phyloP scores from a whole-genome alignment of 768 basidiomycete species.

The Leccinellum albellum region DNA sequence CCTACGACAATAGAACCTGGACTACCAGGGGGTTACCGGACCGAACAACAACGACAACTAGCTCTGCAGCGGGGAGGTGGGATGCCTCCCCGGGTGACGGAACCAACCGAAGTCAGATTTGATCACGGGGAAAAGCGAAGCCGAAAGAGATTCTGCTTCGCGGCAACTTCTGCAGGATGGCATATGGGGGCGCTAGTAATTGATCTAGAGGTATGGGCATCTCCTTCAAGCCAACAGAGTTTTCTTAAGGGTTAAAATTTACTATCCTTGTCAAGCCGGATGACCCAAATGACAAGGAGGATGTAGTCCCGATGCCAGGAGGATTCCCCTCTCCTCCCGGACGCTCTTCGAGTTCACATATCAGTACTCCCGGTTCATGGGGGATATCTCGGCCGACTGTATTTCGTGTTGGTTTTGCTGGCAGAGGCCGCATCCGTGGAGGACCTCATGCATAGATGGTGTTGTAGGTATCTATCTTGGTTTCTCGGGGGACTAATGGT shows the following conservation, averaged over 20 bases:
- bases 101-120: slow-evolving; percentile 73
- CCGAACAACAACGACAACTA: slow-evolving; percentile 33
- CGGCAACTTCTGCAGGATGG: slow-evolving; percentile 83
- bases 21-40: slow-evolving; percentile 55
- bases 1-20: slow-evolving; percentile 52
- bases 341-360: slow-evolving; percentile 7
- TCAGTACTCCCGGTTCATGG: slow-evolving; percentile 12
- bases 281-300: slow-evolving; percentile 37
- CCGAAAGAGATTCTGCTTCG: slow-evolving; percentile 71
- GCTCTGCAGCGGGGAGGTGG: slow-evolving; percentile 21
- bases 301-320: slow-evolving; percentile 30
- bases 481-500: slow-evolving; percentile 3
- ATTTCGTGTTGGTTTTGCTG: slow-evolving; percentile 60
- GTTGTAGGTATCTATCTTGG: slow-evolving; percentile 6
- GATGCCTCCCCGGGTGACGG: slow-evolving; percentile 41
- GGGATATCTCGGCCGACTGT: slow-evolving; percentile 18
- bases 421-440: slow-evolving; percentile 41
- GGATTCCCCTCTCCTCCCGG: slow-evolving; percentile 25
- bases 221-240: not conserved
- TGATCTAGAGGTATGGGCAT: slow-evolving; percentile 60
- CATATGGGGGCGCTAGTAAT: slow-evolving; percentile 88
- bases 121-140: slow-evolving; percentile 49
- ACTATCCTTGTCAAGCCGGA: slow-evolving; percentile 20
- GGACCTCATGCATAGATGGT: slow-evolving; percentile 12
- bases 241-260: slow-evolving; percentile 3